phyloP scores from a whole-genome alignment of 768 basidiomycete genomes.

The Lepiota brunneoincarnata region DNA sequence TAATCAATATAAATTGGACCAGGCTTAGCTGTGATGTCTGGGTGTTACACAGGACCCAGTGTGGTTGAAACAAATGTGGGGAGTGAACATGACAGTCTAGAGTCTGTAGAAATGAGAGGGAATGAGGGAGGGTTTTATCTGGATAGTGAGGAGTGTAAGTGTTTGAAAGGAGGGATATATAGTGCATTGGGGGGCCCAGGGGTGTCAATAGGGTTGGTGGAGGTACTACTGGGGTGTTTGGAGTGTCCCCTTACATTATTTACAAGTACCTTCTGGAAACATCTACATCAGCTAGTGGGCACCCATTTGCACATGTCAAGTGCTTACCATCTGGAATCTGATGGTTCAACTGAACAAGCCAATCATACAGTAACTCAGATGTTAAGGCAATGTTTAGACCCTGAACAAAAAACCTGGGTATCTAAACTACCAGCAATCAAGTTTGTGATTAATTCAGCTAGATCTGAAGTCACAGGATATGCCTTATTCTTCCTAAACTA shows the following conservation, averaged over 20 bases:
- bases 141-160: too few species aligned
- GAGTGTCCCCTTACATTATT: constrained; percentile 26
- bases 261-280: constrained; percentile 14
- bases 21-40: too few species aligned
- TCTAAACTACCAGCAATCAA: constrained; percentile 23
- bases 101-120: too few species aligned
- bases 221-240: constrained; percentile 36
- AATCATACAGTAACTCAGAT: constrained; percentile 21
- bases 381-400: constrained; percentile 19
- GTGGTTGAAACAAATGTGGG: too few species aligned
- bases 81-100: too few species aligned
- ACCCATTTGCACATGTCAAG: constrained; percentile 11
- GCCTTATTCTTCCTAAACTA: constrained; percentile 25
- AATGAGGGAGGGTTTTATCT: too few species aligned
- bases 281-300: constrained; percentile 10
- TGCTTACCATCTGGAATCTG: constrained; percentile 14
- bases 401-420: constrained; percentile 32
- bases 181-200: constrained; percentile 26
- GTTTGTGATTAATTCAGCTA: constrained; percentile 20
- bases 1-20: too few species aligned
- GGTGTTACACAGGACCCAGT: too few species aligned
- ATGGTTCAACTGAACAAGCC: constrained; percentile 14
- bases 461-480: constrained; percentile 20
- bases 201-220: too few species aligned
- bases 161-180: constrained; percentile 13